Conservation (phyloP, 345 rosid species). For the Leavenworthia alabamica region DNA sequence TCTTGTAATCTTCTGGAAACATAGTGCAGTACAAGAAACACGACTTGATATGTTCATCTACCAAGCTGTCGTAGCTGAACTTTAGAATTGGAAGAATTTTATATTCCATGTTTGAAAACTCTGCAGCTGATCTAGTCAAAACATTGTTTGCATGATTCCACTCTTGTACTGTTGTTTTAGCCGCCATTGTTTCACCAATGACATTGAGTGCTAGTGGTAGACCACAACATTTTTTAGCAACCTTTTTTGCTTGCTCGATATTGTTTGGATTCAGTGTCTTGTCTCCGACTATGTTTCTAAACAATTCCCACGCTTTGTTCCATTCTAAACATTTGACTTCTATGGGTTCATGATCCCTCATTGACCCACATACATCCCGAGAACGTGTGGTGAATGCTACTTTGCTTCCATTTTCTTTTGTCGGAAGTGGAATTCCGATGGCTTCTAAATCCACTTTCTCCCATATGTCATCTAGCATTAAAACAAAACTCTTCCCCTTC, state of each 20-base stretch:
- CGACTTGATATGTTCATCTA: neutral
- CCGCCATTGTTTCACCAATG: constrained; percentile 25
- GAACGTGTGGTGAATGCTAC: neutral
- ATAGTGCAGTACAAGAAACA: neutral
- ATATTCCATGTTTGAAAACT: constrained; percentile 4
- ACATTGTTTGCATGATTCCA: constrained; percentile 29
- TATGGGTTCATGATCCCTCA: neutral
- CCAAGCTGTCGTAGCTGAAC: neutral
- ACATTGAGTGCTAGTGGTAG: neutral
- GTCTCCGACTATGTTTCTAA: neutral
- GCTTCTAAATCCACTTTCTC: neutral
- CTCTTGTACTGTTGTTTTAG: neutral
- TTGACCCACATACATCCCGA: neutral
- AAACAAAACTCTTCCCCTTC: neutral
- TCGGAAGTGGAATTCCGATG: neutral
- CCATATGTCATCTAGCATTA: constrained; percentile 6
- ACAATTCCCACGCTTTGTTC: neutral
- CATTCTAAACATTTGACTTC: neutral
- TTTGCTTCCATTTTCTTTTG: neutral
- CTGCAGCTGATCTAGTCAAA: constrained; percentile 1
- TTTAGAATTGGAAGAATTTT: constrained; percentile 26
- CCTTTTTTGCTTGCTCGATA: neutral
- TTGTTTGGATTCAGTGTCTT: neutral
- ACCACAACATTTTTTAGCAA: neutral
- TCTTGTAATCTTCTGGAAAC: neutral